These are phyloP conservation scores for Euptelea pleiosperma DNA, from an alignment of 164 flowering plant species.

Conservation along the genomic window DNA sequence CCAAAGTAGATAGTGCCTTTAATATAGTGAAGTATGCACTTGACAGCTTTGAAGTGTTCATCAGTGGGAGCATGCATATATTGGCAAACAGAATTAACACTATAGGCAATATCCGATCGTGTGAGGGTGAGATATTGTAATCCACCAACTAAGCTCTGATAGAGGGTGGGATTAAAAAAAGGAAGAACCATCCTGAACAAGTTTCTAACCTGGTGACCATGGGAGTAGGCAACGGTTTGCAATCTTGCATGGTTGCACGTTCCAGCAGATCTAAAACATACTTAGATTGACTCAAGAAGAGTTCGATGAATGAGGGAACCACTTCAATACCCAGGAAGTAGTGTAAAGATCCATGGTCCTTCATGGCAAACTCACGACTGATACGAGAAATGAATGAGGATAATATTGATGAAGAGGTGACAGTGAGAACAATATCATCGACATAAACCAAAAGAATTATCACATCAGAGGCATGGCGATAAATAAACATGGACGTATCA, in stretches of 20 bases:
- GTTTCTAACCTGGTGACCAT: neutral
- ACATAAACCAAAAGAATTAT: too few relatives aligned
- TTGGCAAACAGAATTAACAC: neutral
- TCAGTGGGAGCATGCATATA: neutral
- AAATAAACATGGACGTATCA: neutral
- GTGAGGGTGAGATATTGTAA: neutral
- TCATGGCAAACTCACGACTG: too few relatives aligned
- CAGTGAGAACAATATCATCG: too few relatives aligned
- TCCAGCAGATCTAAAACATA: too few relatives aligned
- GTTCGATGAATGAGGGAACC: too few relatives aligned
- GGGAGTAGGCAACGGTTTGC: neutral
- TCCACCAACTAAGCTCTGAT: neutral
- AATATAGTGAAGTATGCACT: neutral
- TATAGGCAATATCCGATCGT: neutral
- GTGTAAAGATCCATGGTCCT: too few relatives aligned
- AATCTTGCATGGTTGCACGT: neutral
- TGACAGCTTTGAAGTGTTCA: too few relatives aligned
- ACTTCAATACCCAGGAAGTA: too few relatives aligned
- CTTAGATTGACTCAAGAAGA: too few relatives aligned
- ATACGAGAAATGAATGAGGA: too few relatives aligned
- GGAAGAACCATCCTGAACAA: neutral
- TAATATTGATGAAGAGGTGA: too few relatives aligned
- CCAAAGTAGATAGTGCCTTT: neutral
- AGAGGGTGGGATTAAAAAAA: neutral
- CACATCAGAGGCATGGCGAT: neutral